phyloP scores from a whole-genome alignment of 805 yeast species.

The Candida golubevii region DNA sequence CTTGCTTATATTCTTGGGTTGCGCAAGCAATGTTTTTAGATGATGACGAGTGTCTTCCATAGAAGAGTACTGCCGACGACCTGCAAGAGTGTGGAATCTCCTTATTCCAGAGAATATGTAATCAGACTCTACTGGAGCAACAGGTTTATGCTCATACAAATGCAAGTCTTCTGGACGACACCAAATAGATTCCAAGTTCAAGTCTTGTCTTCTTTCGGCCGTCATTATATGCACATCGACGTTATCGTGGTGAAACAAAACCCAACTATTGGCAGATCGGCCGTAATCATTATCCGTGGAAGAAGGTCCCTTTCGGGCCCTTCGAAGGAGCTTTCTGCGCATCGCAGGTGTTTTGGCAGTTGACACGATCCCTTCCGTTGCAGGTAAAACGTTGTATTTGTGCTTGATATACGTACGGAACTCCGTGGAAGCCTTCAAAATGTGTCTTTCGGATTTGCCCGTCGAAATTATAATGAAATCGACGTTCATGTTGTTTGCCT shows the following conservation, averaged over 20 bases:
- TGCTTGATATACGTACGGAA: conserved; percentile 57
- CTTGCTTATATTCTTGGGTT: not conserved
- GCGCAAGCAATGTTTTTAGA: not conserved
- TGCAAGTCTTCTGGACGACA: conserved; percentile 38
- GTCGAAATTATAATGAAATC: conserved; percentile 55
- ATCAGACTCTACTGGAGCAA: conserved; percentile 15
- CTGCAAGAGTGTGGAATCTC: conserved; percentile 36
- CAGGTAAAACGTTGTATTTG: conserved; percentile 34
- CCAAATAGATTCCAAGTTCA: conserved; percentile 74
- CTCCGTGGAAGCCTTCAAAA: conserved; percentile 63
- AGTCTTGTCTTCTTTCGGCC: conserved; percentile 56
- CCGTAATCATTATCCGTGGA: conserved; percentile 57
- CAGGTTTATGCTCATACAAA: conserved; percentile 19
- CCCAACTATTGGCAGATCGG: conserved; percentile 68
- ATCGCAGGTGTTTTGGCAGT: conserved; percentile 42
- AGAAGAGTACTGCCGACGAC: not conserved
- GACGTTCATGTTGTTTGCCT: conserved; percentile 24
- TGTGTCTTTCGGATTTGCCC: conserved; percentile 74
- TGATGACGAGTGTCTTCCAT: not conserved
- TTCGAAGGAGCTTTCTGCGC: conserved; percentile 40
- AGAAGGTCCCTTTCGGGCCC: conserved; percentile 51
- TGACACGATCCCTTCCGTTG: conserved; percentile 69
- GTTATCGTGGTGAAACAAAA: conserved; percentile 69
- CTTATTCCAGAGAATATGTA: conserved; percentile 22
- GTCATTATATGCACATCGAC: conserved; percentile 73